Base-by-base conservation (phyloP, 2,329 filamentous ascomycete species). In the Trichoderma arundinaceum region DNA sequence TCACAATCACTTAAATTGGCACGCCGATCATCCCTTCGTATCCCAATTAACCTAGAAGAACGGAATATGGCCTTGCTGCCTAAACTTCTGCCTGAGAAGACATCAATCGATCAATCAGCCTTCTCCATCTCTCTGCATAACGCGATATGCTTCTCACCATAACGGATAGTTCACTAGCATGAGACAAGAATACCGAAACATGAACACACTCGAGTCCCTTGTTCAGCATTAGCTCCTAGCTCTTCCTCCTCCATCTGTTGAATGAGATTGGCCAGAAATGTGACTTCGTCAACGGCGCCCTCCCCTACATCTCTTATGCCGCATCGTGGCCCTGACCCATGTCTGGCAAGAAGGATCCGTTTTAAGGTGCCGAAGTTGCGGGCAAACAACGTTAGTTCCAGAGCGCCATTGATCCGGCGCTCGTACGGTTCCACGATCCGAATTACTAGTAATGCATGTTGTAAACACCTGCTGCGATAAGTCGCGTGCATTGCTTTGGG, bases 231-330 rank as follows among this genome's bases (percentile, higher is more conserved):
- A 19, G 19, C 22, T 38, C 17, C 39, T 43, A 44, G 39, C 19
- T 44, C 39, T 33, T 33, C 53, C 28, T n/a, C 22, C 28, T 12
- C 10, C 28, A 13, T n/a, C 7, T 22, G 41, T 35, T 58, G 10
- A 28, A 57, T 44, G 22, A 33, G 39, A 19, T 19, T 28, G 39
- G 22, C 28, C 33, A 12, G 39, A 7, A 57, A 39, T 8, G 15
- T 12, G n/a, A 17, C 5, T 35, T 58, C 35, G 41, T 58, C 54
- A 35, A 58, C 39, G 41, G 41, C 54, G 41, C 54, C 54, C 54
- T 58, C 54, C 22, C 12, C 28, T 33, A 58, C 32, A 46, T 46
- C 28, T 35, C 28, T 38, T n/a, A 19, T 44, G 54, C 43, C 41
- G 41, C 54, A 48, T 35, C 28, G 28, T 38, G 28, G 39, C 41